phyloP scores from a whole-genome alignment of 345 rosid species.

The Ricinus communis region DNA sequence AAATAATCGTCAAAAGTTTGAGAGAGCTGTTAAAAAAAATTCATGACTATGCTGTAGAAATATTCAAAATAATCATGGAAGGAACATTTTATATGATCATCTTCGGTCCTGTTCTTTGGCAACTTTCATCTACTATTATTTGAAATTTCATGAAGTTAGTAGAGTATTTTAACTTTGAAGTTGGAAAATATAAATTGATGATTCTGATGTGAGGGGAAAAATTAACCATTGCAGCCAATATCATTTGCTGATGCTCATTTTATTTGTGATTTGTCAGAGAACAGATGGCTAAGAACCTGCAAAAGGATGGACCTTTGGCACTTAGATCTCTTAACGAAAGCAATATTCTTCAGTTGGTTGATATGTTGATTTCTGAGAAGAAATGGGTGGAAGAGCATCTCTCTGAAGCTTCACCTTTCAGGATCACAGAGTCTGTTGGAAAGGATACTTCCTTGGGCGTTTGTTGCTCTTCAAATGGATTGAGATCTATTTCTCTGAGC shows the following conservation, averaged over 20 bases:
- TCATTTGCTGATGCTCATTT: slow-evolving; percentile 7
- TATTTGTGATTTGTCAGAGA: slow-evolving; percentile 41
- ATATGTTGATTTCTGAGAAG: slow-evolving; percentile 61
- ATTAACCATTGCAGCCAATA: background rate
- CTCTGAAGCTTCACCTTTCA: slow-evolving; percentile 51
- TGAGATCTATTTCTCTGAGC: slow-evolving; percentile 48
- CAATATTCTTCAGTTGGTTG: slow-evolving; percentile 54
- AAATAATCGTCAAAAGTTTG: background rate
- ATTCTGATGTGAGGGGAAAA: background rate
- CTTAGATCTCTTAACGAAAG: slow-evolving; percentile 43
- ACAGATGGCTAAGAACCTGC: slow-evolving; percentile 54
- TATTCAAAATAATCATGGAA: background rate
- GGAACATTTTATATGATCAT: background rate
- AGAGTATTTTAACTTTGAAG: background rate
- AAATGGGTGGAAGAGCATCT: slow-evolving; percentile 65
- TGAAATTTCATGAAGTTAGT: background rate
- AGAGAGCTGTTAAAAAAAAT: too few species aligned
- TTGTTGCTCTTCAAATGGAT: slow-evolving; percentile 36
- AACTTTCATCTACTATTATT: background rate
- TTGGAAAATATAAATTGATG: background rate
- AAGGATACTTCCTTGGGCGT: slow-evolving; percentile 22
- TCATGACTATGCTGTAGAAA: background rate
- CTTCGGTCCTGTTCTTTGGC: background rate
- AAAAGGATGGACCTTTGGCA: slow-evolving; percentile 54
- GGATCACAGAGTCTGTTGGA: slow-evolving; percentile 27